Evolutionary conservation across 2,329 filamentous ascomycete species (phyloP).

Genomic region (Onygenales sp.): DNA sequence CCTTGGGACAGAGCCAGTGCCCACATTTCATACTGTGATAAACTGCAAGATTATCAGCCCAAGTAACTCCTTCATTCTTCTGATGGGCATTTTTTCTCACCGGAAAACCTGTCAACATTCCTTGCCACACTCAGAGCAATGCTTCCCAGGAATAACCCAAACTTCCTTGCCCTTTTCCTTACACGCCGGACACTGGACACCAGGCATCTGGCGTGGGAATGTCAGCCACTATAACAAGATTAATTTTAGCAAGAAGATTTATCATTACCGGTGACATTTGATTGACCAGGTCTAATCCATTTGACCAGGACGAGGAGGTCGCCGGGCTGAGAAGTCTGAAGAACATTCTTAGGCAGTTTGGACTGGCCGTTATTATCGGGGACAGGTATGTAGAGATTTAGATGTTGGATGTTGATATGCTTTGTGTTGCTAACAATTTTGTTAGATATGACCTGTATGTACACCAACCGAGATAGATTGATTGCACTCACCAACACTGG

Average conservation of each 20-base stretch:
- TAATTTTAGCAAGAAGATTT: neutral
- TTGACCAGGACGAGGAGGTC: neutral
- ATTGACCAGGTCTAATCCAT: neutral
- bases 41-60: neutral
- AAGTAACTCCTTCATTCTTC: neutral
- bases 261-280: slow-evolving; percentile 12
- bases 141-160: slow-evolving; percentile 39
- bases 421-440: too few relatives aligned
- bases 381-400: neutral
- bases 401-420: neutral
- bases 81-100: neutral
- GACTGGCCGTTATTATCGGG: neutral
- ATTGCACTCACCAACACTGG: too few relatives aligned
- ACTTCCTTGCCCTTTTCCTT: slow-evolving; percentile 25
- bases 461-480: too few relatives aligned
- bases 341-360: neutral
- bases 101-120: slow-evolving; percentile 4
- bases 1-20: too few relatives aligned
- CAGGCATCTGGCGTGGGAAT: slow-evolving; percentile 30
- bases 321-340: neutral
- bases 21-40: neutral
- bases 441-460: too few relatives aligned
- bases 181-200: slow-evolving; percentile 33
- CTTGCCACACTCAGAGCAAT: slow-evolving; percentile 33
- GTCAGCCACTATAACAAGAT: neutral